These are phyloP conservation scores for Camellia sinensis DNA, from an alignment of 148 eudicot genomes.

Conservation along the genomic window DNA sequence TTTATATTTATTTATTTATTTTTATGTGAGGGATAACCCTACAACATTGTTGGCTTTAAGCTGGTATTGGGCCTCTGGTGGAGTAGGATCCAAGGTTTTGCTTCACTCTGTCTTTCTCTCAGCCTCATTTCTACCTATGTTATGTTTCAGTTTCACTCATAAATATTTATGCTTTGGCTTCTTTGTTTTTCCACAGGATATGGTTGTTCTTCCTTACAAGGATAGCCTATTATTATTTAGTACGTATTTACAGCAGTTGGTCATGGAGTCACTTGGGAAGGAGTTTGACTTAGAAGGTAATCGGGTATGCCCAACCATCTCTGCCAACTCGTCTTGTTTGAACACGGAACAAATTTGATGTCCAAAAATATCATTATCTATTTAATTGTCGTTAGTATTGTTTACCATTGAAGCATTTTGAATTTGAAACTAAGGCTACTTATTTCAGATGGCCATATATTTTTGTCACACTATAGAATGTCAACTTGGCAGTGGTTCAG, in stretches of 20 bases:
- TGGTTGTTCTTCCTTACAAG: constrained; percentile 99
- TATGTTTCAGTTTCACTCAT: constrained; percentile 7
- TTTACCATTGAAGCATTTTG: neutral
- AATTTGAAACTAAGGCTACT: neutral
- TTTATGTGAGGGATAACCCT: constrained; percentile 80
- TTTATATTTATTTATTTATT: constrained; percentile 9
- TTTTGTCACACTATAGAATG: neutral
- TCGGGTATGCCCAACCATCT: constrained; percentile 51
- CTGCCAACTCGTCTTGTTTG: constrained; percentile 7
- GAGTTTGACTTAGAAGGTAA: constrained; percentile 97
- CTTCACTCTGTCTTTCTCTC: constrained; percentile 6
- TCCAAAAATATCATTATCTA: neutral
- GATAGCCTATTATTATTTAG: constrained; percentile 92
- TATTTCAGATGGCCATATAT: neutral
- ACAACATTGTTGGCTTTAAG: constrained; percentile 92
- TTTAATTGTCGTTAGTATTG: constrained; percentile 6
- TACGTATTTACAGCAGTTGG: constrained; percentile 92
- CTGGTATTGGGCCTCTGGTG: constrained; percentile 99
- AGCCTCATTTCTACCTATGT: constrained; percentile 1
- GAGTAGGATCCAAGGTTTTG: constrained; percentile 94
- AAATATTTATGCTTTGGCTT: constrained; percentile 11
- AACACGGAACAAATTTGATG: neutral
- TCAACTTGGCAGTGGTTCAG: neutral
- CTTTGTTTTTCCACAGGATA: constrained; percentile 54
- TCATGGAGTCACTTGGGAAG: constrained; percentile 99